These are phyloP conservation scores for Penicillium roqueforti DNA, from an alignment of 495 filamentous ascomycete genomes.

Conservation along the genomic window DNA sequence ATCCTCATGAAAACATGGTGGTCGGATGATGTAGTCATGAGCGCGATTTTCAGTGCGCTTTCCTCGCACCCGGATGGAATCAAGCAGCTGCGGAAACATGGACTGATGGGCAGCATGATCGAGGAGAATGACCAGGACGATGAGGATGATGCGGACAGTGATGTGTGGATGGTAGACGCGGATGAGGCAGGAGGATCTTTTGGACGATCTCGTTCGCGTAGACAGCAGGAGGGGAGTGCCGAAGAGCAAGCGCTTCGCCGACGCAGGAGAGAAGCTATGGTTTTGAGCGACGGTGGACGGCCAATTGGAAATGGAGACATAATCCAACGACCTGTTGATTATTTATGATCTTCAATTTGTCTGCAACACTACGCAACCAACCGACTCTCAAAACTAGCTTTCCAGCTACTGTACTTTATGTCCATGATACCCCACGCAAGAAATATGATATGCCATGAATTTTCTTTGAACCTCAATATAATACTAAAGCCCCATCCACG, in stretches of 20 bases:
- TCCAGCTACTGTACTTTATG: conserved; percentile 13
- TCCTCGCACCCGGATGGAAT: conserved; percentile 30
- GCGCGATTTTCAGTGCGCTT: conserved; percentile 37
- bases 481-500: conserved; percentile 61
- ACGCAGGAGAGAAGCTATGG: conserved; percentile 53
- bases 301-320: conserved; percentile 49
- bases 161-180: conserved; percentile 50
- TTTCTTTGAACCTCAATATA: conserved; percentile 2
- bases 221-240: conserved; percentile 41
- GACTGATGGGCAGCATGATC: conserved; percentile 42
- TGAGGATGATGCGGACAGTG: conserved; percentile 45
- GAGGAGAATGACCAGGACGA: conserved; percentile 45
- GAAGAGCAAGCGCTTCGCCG: conserved; percentile 49
- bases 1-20: conserved; percentile 47
- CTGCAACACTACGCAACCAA: not conserved
- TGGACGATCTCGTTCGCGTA: conserved; percentile 26
- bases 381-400: not conserved
- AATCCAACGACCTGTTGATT: conserved; percentile 40
- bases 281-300: conserved; percentile 47
- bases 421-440: conserved; percentile 24
- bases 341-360: not conserved
- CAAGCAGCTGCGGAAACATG: conserved; percentile 43
- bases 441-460: conserved; percentile 16
- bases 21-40: conserved; percentile 45
- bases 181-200: conserved; percentile 41